Conservation (phyloP, 2,329 filamentous ascomycete genomes). For the Aphanocladium album region DNA sequence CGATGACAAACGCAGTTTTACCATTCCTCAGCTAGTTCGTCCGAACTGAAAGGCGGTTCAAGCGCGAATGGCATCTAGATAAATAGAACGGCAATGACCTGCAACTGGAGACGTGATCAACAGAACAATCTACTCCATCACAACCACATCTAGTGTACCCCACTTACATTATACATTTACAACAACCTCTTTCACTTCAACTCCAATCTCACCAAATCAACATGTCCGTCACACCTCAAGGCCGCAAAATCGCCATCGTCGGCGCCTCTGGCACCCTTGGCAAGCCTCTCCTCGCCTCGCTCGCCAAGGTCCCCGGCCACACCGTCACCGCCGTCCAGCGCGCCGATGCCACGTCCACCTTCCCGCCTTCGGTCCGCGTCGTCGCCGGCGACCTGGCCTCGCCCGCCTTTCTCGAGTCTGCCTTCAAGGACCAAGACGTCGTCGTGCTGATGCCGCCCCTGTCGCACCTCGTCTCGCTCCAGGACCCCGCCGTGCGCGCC, state of each 20-base stretch:
- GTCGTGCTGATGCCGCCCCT: slow-evolving; percentile 24
- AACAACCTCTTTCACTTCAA: background rate
- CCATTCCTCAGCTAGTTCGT: no score
- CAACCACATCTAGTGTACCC: no score
- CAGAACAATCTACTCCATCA: no score
- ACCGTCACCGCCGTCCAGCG: slow-evolving; percentile 47
- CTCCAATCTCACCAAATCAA: background rate
- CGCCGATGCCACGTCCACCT: slow-evolving; percentile 31
- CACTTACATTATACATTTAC: background rate
- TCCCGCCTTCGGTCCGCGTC: slow-evolving; percentile 35
- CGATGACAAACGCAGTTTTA: no score
- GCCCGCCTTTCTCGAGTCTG: slow-evolving; percentile 24
- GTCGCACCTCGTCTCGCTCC: slow-evolving; percentile 17
- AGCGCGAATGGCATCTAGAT: no score
- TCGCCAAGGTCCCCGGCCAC: slow-evolving; percentile 38
- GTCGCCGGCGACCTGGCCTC: slow-evolving; percentile 43
- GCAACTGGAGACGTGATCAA: no score
- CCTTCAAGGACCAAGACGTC: slow-evolving; percentile 28
- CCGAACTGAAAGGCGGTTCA: no score
- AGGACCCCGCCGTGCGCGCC: slow-evolving; percentile 26
- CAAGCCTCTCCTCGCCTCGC: slow-evolving; percentile 29
- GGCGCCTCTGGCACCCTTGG: slow-evolving; percentile 35
- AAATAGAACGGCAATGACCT: no score
- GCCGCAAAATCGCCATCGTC: slow-evolving; percentile 24
- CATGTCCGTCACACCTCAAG: slow-evolving; percentile 5